phyloP scores from a whole-genome alignment of 176 grass and related monocot species.

The Carex parvula region DNA sequence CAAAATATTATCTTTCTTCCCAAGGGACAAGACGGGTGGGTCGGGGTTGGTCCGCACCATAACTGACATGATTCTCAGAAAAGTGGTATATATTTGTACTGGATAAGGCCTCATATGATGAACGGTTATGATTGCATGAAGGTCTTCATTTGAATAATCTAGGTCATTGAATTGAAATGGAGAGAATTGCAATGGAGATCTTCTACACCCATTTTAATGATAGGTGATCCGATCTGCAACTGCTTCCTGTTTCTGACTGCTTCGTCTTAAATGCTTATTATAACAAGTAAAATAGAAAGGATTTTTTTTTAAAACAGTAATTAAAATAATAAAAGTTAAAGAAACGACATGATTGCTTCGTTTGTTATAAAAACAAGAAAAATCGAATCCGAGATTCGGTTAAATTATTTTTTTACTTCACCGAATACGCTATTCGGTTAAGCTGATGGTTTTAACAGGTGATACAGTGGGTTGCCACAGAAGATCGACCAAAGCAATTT shows the following conservation, averaged over 20 bases:
- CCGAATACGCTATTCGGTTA: too few species aligned
- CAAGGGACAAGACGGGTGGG: background rate
- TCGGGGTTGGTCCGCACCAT: slow-evolving; percentile 20
- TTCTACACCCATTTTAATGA: too few species aligned
- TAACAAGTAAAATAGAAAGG: background rate
- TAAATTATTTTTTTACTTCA: too few species aligned
- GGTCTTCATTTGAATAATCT: background rate
- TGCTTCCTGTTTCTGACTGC: background rate
- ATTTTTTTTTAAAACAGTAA: too few species aligned
- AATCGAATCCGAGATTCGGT: too few species aligned
- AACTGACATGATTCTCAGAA: background rate
- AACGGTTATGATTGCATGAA: background rate
- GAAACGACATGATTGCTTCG: too few species aligned
- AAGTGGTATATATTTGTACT: background rate
- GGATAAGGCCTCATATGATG: background rate
- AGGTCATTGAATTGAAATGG: background rate
- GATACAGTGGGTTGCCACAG: too few species aligned
- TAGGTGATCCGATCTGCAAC: slow-evolving; percentile 26
- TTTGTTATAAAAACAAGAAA: too few species aligned
- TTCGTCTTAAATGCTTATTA: background rate
- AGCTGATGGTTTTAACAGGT: too few species aligned
- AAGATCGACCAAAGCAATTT: too few species aligned
- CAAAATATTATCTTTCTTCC: background rate
- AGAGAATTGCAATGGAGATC: background rate
- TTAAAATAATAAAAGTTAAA: too few species aligned